A percentile compares a stretch with the other conserved stretches of the same genome.
These are phyloP conservation scores for Ormosia semicastrata DNA, from an alignment of 306 rosid genomes.

Conservation along the genomic window DNA sequence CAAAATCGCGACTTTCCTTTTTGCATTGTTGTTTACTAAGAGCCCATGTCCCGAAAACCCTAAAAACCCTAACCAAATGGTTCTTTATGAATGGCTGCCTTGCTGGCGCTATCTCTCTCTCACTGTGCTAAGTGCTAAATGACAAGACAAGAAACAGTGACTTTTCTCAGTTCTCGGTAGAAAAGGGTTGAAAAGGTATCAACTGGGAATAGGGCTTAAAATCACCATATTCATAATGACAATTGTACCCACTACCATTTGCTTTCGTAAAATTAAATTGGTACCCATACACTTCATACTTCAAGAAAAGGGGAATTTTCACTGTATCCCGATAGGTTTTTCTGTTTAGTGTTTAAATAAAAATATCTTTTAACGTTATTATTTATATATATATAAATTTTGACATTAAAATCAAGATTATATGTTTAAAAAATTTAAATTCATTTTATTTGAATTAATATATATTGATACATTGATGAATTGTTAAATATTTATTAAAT, in stretches of 20 bases:
- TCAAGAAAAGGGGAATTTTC: too few species aligned
- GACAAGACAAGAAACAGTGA: conserved; percentile 72
- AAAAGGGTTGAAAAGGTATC: conserved; percentile 37
- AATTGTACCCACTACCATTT: conserved; percentile 13
- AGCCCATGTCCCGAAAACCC: conserved; percentile 65
- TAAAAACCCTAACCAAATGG: conserved; percentile 50
- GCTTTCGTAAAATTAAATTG: background rate
- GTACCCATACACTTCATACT: background rate
- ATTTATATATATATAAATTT: too few species aligned
- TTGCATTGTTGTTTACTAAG: conserved; percentile 28
- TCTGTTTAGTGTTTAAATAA: too few species aligned
- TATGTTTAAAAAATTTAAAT: too few species aligned
- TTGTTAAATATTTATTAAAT: too few species aligned
- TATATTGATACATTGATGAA: too few species aligned
- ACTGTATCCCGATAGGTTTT: too few species aligned
- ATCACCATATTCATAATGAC: conserved; percentile 3
- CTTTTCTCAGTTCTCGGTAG: conserved; percentile 62
- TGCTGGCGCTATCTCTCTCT: conserved; percentile 39
- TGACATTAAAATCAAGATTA: too few species aligned
- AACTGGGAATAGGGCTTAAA: conserved; percentile 29
- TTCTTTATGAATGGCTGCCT: conserved; percentile 37
- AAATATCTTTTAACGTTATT: too few species aligned
- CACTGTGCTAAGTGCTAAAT: conserved; percentile 51
- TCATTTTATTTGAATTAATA: too few species aligned
- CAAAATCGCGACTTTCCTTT: background rate